These are phyloP conservation scores for Peniophora sp. DNA, from an alignment of 1,284 basidiomycete species.

Conservation along the genomic window DNA sequence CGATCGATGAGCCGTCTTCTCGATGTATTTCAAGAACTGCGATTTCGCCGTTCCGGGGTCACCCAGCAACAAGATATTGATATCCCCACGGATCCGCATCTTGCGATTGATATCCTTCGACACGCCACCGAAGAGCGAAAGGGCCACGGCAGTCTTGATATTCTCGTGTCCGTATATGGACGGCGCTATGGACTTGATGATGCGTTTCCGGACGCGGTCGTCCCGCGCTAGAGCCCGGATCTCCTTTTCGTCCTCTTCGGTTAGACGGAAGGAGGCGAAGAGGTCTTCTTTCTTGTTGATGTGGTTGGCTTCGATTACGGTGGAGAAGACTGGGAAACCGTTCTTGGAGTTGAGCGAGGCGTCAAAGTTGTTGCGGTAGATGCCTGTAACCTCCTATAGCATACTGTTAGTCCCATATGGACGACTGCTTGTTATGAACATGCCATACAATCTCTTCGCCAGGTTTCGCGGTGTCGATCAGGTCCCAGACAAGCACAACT, in stretches of 20 bases:
- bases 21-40: conserved; percentile 98
- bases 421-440: not conserved
- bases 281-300: conserved; percentile 95
- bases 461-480: conserved; percentile 96
- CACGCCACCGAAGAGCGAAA: conserved; percentile 92
- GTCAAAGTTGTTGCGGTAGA: conserved; percentile 99
- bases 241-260: conserved; percentile 92
- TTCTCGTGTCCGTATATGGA: conserved; percentile 99
- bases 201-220: conserved; percentile 92
- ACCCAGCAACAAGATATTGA: conserved; percentile 92
- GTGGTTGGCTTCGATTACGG: conserved; percentile 96
- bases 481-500: conserved; percentile 94
- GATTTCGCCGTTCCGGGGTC: conserved; percentile 99
- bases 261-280: conserved; percentile 93
- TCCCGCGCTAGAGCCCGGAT: conserved; percentile 85
- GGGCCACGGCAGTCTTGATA: conserved; percentile 95
- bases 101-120: conserved; percentile 96
- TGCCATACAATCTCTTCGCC: conserved; percentile 90
- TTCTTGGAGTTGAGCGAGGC: conserved; percentile 98
- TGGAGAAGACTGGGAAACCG: conserved; percentile 98
- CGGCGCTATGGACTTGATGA: conserved; percentile 97
- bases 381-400: conserved; percentile 84
- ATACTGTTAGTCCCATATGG: conserved; percentile 6
- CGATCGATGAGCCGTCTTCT: conserved; percentile 95
- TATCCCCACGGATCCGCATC: conserved; percentile 94